Conservation (phyloP, 1,139 yeast genomes). For the Sugiyamaella grinbergsii region DNA sequence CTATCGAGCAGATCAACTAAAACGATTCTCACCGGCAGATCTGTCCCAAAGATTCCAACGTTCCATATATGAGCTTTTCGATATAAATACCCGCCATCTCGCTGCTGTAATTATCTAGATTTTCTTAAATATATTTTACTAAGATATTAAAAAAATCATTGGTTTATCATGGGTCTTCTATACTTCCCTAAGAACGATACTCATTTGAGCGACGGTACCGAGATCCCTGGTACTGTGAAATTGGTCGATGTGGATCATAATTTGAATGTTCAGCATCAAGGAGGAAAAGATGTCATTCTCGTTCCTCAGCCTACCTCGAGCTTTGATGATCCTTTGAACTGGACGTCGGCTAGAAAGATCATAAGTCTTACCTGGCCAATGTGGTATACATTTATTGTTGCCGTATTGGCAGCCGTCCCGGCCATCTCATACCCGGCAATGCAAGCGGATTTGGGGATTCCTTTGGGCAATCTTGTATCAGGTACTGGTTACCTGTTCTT, state of each 20-base stretch:
- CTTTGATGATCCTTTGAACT: conserved; percentile 54
- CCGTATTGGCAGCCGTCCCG: conserved; percentile 50
- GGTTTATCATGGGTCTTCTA: conserved; percentile 9
- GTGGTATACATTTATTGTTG: conserved; percentile 50
- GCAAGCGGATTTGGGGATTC: conserved; percentile 45
- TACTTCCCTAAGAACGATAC: conserved; percentile 23
- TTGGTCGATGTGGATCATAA: conserved; percentile 52
- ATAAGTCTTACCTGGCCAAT: conserved; percentile 37
- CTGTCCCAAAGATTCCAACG: too few relatives aligned
- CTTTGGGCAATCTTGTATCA: conserved; percentile 48
- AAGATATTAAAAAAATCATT: not conserved
- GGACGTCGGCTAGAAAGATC: conserved; percentile 47
- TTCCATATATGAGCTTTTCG: too few relatives aligned
- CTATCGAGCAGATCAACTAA: not conserved
- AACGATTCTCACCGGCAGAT: not conserved
- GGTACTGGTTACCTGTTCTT: conserved; percentile 55
- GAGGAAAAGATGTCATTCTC: conserved; percentile 44
- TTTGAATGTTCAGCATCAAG: conserved; percentile 33
- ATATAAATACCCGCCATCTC: not conserved
- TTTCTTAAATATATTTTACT: too few relatives aligned
- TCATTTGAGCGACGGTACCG: conserved; percentile 24
- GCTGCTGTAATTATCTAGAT: not conserved
- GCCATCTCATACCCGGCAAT: conserved; percentile 23
- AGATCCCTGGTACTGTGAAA: conserved; percentile 54
- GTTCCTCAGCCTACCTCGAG: conserved; percentile 52